Base-by-base conservation (phyloP, 352 stramenopile genomes). In the Phytopythium montanum region DNA sequence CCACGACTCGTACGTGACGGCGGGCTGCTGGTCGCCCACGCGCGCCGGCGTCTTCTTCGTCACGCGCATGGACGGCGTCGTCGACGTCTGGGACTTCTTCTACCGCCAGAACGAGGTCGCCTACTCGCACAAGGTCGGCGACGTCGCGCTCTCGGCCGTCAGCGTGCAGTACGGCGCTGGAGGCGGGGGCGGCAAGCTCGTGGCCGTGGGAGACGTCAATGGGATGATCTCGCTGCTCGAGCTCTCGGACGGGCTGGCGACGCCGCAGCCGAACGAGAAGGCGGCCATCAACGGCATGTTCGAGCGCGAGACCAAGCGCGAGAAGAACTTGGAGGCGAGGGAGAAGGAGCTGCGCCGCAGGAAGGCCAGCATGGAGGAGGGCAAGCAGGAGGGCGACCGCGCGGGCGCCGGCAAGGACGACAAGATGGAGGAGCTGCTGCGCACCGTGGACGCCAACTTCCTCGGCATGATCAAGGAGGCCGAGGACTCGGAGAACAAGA, bases 21-120 rank as follows among this genome's bases (percentile, higher is more conserved):
- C 85, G 13, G 96, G 95, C n/a, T 99, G 96, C 79, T 99, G 95
- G 94, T 97, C 87, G 19, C 96, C 96, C 18, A 98, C 96, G 31
- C 87, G 96, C 28, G 91, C 96, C 1, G 96, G 96, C 9, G 94
- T 99, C 25, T 99, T 99, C 73, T 99, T 98, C 65, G 92, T 98
- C 48, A 98, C 95, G 54, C 83, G 95, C 50, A 97, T 97, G 87
- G 96, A 99, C 69, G 96, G 96, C 55, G 93, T 98, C n/a, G 83
- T 98, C 48, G 95, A 99, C 72, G 88, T 99, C 42, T 99, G 96
- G 96, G 96, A 99, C 70, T 98, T 98, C 62, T 98, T 98, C 69
- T 98, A 98, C 67, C 90, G 91, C 7, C 96, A 99, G 69, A 98
- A 98, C 71, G 96, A 98, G 65, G 88, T 98, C 50, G 96, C 94